Base-by-base conservation (phyloP, 495 filamentous ascomycete genomes). In the Aspergillus mulundensis region DNA sequence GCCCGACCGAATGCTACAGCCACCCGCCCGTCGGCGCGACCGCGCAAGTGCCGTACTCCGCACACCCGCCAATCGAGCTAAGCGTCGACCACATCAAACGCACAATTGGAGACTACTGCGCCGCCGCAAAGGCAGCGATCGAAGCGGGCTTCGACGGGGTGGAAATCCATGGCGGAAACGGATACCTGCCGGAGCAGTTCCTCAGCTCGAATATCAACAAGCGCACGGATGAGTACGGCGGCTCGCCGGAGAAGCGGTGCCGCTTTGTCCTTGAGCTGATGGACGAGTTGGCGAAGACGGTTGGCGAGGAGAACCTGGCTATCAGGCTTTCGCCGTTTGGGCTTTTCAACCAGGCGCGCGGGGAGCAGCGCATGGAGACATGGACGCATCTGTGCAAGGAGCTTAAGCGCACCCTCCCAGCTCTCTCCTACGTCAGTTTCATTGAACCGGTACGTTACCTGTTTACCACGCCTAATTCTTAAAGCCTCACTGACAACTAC, bases 141-240 rank as follows among this genome's bases (percentile, higher is more conserved):
- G 56, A 61, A 19, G 55, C 57, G 5, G 63, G 63, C 7, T 81
- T 80, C 47, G 79, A 82, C 53, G 77, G 77, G 14, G 68, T 80
- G 12, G 79, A 82, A 56, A 7, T 81, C 1, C 77, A 82, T 58
- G 73, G 70, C 39, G 78, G 69, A 5, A 78, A 81, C 58, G 78
- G 80, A 0, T 80, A 81, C 52, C 66, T 82, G 7, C 63, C 70
- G 2, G 77, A 79, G 50, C 75, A 81, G 58, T 81, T 82, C 59
- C 60, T 74, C 1, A 69, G 68, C 25, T 68, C 69, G 16, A 74
- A 67, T 21, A 69, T 71, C 59, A 81, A 81, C 68, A 69, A 67
- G 59, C 66, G 78, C 5, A 75, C 72, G 1, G 78, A 82, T 61
- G 65, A 57, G 16, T 81, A 75, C 55, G 79, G 78, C 7, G 78